Percentiles rank a stretch among this genome's conserved stretches.
phyloP scores from a whole-genome alignment of 2,329 filamentous ascomycete species.

The Talaromyces sp. region DNA sequence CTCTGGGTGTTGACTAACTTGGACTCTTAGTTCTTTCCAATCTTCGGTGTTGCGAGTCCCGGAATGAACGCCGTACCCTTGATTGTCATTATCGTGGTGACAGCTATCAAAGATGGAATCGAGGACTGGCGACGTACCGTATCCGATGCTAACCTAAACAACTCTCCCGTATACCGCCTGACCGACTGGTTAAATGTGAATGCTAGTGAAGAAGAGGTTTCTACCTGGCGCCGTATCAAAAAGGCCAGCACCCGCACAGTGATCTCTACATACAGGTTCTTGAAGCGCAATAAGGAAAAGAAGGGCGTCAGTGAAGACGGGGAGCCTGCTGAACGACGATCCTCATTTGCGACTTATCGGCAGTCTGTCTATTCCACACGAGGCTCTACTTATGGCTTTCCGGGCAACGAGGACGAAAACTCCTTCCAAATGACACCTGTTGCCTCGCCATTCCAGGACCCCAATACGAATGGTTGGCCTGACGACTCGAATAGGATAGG shows the following conservation, averaged over 20 bases:
- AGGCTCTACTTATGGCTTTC: constrained; percentile 41
- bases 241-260: constrained; percentile 69
- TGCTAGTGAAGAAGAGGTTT: constrained; percentile 78
- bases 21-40: constrained; percentile 73
- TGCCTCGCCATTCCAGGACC: constrained; percentile 65
- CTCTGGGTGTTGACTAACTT: constrained; percentile 12
- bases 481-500: constrained; percentile 18
- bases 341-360: constrained; percentile 57
- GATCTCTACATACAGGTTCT: constrained; percentile 51
- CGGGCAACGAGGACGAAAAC: constrained; percentile 36
- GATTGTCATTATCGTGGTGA: constrained; percentile 85
- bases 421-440: constrained; percentile 97
- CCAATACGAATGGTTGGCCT: constrained; percentile 38
- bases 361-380: constrained; percentile 52
- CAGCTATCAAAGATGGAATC: constrained; percentile 87
- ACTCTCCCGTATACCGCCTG: constrained; percentile 86
- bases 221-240: constrained; percentile 80
- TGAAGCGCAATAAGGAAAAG: constrained; percentile 45
- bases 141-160: constrained; percentile 90
- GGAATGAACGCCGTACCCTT: constrained; percentile 84
- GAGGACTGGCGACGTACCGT: constrained; percentile 91
- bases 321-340: constrained; percentile 41
- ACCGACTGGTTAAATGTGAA: constrained; percentile 92
- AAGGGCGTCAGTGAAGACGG: constrained; percentile 24
- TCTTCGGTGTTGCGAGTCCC: constrained; percentile 88